phyloP scores from a whole-genome alignment of 2,329 filamentous ascomycete genomes.

The Fusarium bulbicola region DNA sequence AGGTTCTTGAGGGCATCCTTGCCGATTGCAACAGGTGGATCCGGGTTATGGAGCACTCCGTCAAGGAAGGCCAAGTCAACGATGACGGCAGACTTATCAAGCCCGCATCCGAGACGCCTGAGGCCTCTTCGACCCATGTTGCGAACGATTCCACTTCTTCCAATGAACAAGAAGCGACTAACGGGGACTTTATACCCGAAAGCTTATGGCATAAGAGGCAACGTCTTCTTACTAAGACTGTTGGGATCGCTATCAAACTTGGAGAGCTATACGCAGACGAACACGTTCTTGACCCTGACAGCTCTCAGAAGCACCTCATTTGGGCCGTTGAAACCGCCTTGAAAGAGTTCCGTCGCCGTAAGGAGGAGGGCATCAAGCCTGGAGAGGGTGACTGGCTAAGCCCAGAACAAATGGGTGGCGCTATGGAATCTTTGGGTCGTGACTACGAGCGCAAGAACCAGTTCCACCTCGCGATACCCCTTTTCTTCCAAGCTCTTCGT shows the following conservation, averaged over 20 bases:
- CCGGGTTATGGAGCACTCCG: slow-evolving; percentile 60
- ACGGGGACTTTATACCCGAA: slow-evolving; percentile 49
- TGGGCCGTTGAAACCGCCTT: slow-evolving; percentile 85
- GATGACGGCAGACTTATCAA: slow-evolving; percentile 49
- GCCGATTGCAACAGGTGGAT: slow-evolving; percentile 73
- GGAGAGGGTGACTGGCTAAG: slow-evolving; percentile 78
- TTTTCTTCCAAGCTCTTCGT: slow-evolving; percentile 85
- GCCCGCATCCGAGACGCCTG: slow-evolving; percentile 17
- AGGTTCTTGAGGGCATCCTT: slow-evolving; percentile 81
- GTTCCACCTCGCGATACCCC: slow-evolving; percentile 82
- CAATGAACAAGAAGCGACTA: slow-evolving; percentile 35
- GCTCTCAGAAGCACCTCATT: slow-evolving; percentile 76
- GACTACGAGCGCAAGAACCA: slow-evolving; percentile 79
- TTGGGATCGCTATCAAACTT: slow-evolving; percentile 83
- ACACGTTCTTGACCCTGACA: slow-evolving; percentile 76
- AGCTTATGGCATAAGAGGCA: slow-evolving; percentile 67
- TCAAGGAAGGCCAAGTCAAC: slow-evolving; percentile 57
- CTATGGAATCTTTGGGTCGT: slow-evolving; percentile 78
- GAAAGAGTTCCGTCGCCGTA: slow-evolving; percentile 75
- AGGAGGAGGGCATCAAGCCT: slow-evolving; percentile 72
- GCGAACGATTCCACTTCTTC: slow-evolving; percentile 8
- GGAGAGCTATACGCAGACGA: slow-evolving; percentile 83
- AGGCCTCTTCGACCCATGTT: background rate
- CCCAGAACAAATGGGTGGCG: slow-evolving; percentile 75
- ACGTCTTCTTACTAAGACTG: slow-evolving; percentile 75